Evolutionary conservation across 2,329 filamentous ascomycete genomes (phyloP), one percentile per base, ranked within the genome.

Genomic region (Colletotrichum siamense): DNA sequence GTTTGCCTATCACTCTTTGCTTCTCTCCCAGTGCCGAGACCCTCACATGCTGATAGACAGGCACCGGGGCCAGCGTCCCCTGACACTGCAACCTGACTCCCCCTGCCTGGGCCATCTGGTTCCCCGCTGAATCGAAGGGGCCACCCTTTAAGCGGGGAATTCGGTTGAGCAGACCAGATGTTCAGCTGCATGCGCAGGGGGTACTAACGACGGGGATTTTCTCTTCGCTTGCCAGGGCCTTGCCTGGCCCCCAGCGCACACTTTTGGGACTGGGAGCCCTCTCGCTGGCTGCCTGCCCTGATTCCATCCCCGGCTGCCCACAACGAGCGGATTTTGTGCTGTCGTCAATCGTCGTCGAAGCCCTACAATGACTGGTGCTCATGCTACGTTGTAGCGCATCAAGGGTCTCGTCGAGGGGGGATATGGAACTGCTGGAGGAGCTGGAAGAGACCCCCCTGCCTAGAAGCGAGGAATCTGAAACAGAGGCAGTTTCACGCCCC

Each of bases 401-500:
- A 59, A 64, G 64, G 63, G 57, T 76, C 69, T 63, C 64, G 69
- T 69, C 34, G 36, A 55, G 66, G 52, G 61, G 44, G 24, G 34
- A 30, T 62, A 39, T 73, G 52, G 32, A 52, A 66, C 39, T 52
- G 63, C 36, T 22, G 57, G 36, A 49, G 44, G 44, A 69, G 28
- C 22, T 28, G 64, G 44, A 32, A 32, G 24, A 30, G 71, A 59
- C 62, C 62, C 62, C 62, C 62, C 34, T 64, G 32, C 22, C 18
- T 34, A 64, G 62, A 69, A 76, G 70, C 70, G 74, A 69, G 64
- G 28, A 55, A 66, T 55, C 15, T 77, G 75, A 77, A 77, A 77
- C 75, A 62, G 49, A 55, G 71, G 34, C 67, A 66, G 75, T 77
- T 77, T 77, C 75, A 77, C 32, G 62, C 71, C 61, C 73, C 64